A percentile compares a stretch with the other conserved stretches of the same genome.
phyloP scores from a whole-genome alignment of 495 filamentous ascomycete genomes.

The Penicillium pulvis region DNA sequence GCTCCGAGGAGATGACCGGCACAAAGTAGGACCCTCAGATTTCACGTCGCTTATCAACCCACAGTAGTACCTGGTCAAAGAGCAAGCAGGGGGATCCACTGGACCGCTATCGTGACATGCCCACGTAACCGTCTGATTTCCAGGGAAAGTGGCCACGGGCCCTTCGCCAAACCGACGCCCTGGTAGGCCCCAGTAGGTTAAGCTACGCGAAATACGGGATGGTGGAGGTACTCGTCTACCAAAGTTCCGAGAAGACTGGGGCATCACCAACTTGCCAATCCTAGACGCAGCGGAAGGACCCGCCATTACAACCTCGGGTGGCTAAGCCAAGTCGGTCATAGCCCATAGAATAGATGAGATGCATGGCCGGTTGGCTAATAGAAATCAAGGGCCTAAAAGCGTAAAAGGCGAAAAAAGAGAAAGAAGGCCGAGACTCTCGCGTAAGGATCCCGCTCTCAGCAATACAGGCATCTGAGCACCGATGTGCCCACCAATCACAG shows the following conservation, averaged over 20 bases:
- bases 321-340: neutral
- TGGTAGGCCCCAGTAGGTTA: slow-evolving; percentile 19
- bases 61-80: slow-evolving; percentile 10
- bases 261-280: slow-evolving; percentile 1
- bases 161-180: slow-evolving; percentile 10
- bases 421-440: slow-evolving; percentile 26
- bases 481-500: slow-evolving; percentile 35
- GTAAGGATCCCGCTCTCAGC: slow-evolving; percentile 48
- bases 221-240: neutral
- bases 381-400: slow-evolving; percentile 2
- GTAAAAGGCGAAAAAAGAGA: slow-evolving; percentile 13
- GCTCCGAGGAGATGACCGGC: slow-evolving; percentile 8
- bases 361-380: neutral
- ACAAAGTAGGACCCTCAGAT: neutral
- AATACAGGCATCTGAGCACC: slow-evolving; percentile 34
- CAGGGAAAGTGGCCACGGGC: slow-evolving; percentile 15
- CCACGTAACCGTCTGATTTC: slow-evolving; percentile 15
- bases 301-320: neutral
- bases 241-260: slow-evolving; percentile 1
- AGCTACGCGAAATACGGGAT: slow-evolving; percentile 26
- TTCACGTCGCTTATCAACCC: slow-evolving; percentile 5
- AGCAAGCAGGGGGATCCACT: slow-evolving; percentile 11
- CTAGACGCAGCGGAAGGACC: neutral
- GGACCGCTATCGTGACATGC: slow-evolving; percentile 16
- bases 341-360: neutral